These are phyloP conservation scores for Flaveria robusta DNA, from an alignment of 129 eudicot genomes.

Conservation along the genomic window DNA sequence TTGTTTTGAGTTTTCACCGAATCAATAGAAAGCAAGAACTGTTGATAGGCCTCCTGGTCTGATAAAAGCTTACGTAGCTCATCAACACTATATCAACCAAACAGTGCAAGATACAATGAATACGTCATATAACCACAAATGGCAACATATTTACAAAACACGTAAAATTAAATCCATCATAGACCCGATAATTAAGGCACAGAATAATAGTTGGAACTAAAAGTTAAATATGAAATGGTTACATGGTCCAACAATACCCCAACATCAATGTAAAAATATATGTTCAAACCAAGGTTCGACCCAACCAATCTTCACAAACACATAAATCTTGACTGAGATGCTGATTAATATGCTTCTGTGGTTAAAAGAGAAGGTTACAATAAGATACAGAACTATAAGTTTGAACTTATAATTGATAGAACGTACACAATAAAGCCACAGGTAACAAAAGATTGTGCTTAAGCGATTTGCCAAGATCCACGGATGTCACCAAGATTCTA, in stretches of 20 bases:
- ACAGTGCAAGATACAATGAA: slow-evolving; percentile 13
- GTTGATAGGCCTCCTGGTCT: slow-evolving; percentile 66
- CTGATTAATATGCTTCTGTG: background rate
- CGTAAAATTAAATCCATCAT: background rate
- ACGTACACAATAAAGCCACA: background rate
- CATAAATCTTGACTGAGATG: background rate
- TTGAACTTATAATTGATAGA: background rate
- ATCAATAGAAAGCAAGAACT: slow-evolving; percentile 55
- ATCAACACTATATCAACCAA: slow-evolving; percentile 53
- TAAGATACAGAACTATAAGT: background rate
- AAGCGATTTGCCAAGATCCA: background rate
- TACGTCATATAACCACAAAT: background rate
- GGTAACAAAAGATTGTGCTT: background rate
- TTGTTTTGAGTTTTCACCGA: slow-evolving; percentile 77
- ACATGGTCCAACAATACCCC: background rate
- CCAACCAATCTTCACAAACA: background rate
- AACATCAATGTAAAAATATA: background rate
- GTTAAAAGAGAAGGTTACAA: background rate
- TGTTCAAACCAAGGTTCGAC: background rate
- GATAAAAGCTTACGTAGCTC: slow-evolving; percentile 68
- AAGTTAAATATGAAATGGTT: background rate
- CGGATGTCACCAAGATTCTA: background rate
- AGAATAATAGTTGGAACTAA: background rate
- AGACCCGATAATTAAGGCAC: no score
- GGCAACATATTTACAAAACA: background rate